Percentiles rank a stretch among this genome's conserved stretches.
phyloP scores from a whole-genome alignment of 2,329 filamentous ascomycete species.

The Ilyonectria mors-panacis region DNA sequence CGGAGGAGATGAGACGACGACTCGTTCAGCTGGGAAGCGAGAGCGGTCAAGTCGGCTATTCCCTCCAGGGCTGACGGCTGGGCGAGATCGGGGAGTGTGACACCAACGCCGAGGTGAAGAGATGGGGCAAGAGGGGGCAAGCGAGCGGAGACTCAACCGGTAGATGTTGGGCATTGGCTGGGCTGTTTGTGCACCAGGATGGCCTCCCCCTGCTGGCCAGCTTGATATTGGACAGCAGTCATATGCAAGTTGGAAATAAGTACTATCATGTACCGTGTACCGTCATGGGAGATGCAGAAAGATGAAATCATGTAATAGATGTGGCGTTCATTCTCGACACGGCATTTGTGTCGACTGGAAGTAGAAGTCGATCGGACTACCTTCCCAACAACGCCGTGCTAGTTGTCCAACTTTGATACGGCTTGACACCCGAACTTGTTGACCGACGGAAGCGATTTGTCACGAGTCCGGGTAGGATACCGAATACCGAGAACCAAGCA shows the following conservation, averaged over 20 bases:
- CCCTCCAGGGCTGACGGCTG: conserved; percentile 64
- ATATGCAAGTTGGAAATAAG: conserved; percentile 24
- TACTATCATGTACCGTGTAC: conserved; percentile 15
- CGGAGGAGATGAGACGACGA: conserved; percentile 75
- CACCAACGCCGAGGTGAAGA: neutral
- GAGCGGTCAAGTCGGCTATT: conserved; percentile 75
- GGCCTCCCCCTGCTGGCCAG: neutral
- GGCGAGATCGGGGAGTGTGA: conserved; percentile 5
- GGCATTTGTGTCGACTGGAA: conserved; percentile 19
- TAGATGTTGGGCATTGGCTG: conserved; percentile 13
- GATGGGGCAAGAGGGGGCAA: neutral
- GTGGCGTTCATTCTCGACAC: neutral
- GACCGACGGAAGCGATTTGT: neutral
- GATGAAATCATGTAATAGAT: conserved; percentile 6
- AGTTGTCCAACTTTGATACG: neutral
- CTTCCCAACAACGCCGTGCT: neutral
- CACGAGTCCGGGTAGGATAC: neutral
- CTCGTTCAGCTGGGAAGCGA: conserved; percentile 74
- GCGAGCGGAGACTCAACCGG: conserved; percentile 23
- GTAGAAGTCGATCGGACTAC: conserved; percentile 20
- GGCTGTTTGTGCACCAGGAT: conserved; percentile 10
- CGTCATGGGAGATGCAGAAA: neutral
- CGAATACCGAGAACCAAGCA: neutral
- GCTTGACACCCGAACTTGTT: conserved; percentile 33
- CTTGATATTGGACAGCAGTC: conserved; percentile 15